Base-by-base conservation (phyloP, 2,329 filamentous ascomycete genomes). In the Ascocoryne sarcoides region DNA sequence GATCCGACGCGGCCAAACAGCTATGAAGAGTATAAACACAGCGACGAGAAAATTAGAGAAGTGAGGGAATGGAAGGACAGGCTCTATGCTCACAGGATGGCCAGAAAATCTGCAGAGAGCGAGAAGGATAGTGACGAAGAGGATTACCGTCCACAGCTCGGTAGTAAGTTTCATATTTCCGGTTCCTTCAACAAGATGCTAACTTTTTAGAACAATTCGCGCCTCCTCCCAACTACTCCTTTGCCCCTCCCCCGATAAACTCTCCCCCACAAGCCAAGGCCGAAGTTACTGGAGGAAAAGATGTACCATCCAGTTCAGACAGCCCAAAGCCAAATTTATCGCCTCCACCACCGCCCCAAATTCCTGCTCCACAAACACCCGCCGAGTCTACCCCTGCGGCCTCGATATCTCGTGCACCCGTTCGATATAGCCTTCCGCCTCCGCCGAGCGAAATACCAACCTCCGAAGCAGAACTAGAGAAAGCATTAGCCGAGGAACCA, bases 1-100 rank as follows among this genome's bases (percentile, higher is more conserved):
- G 89, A 95, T 55, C 85, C 87, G 1, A 70, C 82, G 9, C 69
- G 84, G 29, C 88, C 89, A 7, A 93, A 85, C 30, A 88, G 80
- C 50, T 84, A 90, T 36, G 83, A 89, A 40, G 84, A 90, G 56
- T 95, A 92, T 58, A 74, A 84, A 44, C 71, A 79, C 45, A 92
- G 86, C 55, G 86, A 93, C 43, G 88, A 94, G 63, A 82, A 85
- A 57, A 76, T 89, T 44, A 68, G 74, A 14, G 87, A 93, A 58
- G 75, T 88, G 3, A 73, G 76, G 42, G 87, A 93, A 53, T 95
- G 89, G 89, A 93, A 89, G 59, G 76, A 81, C 30, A 66, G 84
- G 28, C 68, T 95, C 10, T 89, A 92, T 60, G 76, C 78, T 10
- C 84, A 88, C 57, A 71, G 79, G 32, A 73, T 68, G 61, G 45